Conservation (phyloP, 2,329 filamentous ascomycete genomes). For the Aspergillus sp. region DNA sequence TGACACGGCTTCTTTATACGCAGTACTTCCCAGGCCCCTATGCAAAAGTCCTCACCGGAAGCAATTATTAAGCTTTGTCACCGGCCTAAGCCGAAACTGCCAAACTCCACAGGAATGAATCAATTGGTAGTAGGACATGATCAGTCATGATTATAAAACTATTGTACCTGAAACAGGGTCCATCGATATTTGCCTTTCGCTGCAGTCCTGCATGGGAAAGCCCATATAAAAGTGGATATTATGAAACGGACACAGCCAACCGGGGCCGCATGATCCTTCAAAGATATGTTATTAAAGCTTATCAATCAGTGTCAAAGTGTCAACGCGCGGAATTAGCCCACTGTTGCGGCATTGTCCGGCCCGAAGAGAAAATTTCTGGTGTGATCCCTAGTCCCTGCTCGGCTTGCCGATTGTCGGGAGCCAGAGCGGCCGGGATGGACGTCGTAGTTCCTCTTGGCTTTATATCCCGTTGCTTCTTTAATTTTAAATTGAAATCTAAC, state of each 20-base stretch:
- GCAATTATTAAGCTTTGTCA: background rate
- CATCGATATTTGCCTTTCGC: background rate
- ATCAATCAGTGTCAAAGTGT: background rate
- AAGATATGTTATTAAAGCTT: background rate
- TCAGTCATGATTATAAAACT: constrained; percentile 1
- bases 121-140: background rate
- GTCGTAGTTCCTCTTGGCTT: background rate
- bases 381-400: background rate
- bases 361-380: background rate
- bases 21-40: background rate
- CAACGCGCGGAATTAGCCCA: background rate
- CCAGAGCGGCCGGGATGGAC: background rate
- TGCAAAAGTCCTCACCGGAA: background rate
- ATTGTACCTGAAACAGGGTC: background rate
- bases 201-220: background rate
- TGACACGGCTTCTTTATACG: background rate
- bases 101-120: background rate
- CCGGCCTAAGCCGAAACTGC: background rate
- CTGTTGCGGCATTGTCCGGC: background rate
- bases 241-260: background rate
- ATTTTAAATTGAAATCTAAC: no score
- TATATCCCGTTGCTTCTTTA: no score
- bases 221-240: background rate
- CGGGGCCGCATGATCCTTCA: background rate
- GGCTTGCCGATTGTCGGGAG: background rate